Conservation (phyloP, 257 asterid genomes). For the Salvia hispanica region DNA sequence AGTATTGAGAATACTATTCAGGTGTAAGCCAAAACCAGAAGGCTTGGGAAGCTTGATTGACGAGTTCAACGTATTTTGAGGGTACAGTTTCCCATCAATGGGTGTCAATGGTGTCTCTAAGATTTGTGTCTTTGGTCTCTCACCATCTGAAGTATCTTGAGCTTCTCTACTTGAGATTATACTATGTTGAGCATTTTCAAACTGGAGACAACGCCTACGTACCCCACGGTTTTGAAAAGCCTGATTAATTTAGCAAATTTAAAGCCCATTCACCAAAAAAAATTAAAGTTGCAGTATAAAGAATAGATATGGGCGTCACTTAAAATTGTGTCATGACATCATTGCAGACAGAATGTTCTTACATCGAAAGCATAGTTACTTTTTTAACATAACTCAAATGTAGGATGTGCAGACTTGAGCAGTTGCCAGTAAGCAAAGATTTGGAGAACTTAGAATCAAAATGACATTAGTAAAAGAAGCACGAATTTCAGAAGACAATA, state of each 20-base stretch:
- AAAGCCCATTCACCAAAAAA: neutral
- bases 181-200: conserved; percentile 53
- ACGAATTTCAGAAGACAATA: neutral
- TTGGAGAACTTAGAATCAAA: conserved; percentile 4
- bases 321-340: no score
- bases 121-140: conserved; percentile 37
- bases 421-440: neutral
- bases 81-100: conserved; percentile 28
- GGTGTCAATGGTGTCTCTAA: conserved; percentile 37
- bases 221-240: conserved; percentile 51
- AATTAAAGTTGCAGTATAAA: no score
- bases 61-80: conserved; percentile 37
- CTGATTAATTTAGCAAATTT: conserved; percentile 37
- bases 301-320: no score
- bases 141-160: conserved; percentile 40
- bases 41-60: conserved; percentile 47
- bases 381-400: no score
- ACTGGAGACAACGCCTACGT: conserved; percentile 65
- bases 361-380: no score
- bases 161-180: conserved; percentile 23
- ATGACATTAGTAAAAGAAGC: neutral
- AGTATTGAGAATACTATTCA: conserved; percentile 32
- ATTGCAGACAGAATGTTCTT: no score
- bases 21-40: conserved; percentile 46
- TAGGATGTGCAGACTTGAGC: no score